These are phyloP conservation scores for Aspergillus leporis DNA, from an alignment of 495 filamentous ascomycete species.

Conservation along the genomic window DNA sequence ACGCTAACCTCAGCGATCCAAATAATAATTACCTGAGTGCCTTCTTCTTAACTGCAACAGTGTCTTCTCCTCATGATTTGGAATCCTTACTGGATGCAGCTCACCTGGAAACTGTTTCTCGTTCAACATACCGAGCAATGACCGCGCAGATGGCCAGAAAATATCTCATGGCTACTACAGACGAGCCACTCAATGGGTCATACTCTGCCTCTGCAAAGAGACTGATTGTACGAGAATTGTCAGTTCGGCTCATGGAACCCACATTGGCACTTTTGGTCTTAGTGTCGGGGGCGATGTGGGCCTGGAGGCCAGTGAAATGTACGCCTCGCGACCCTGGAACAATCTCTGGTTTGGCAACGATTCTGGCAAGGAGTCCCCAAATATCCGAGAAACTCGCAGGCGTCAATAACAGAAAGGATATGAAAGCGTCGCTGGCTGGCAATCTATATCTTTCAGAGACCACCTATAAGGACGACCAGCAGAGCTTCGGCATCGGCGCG, in stretches of 20 bases:
- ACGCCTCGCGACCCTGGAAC: constrained; percentile 19
- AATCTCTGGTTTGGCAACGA: constrained; percentile 17
- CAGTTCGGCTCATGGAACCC: constrained; percentile 13
- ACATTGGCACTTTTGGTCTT: constrained; percentile 10
- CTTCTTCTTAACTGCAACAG: constrained; percentile 1
- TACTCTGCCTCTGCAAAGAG: background rate
- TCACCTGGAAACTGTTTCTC: background rate
- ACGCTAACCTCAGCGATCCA: background rate
- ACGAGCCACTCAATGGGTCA: background rate
- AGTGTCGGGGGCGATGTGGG: background rate
- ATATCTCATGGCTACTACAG: background rate
- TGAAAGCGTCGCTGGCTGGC: constrained; percentile 1
- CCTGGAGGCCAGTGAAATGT: constrained; percentile 7
- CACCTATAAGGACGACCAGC: background rate
- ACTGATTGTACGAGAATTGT: constrained; percentile 10
- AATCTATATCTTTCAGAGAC: background rate
- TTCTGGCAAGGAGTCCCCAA: constrained; percentile 14
- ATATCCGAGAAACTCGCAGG: constrained; percentile 1
- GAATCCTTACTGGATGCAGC: constrained; percentile 2
- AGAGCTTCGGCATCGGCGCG: background rate
- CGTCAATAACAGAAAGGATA: constrained; percentile 3
- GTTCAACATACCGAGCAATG: background rate
- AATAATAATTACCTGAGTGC: constrained; percentile 6
- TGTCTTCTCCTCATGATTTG: background rate
- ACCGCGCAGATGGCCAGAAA: constrained; percentile 4